phyloP scores from a whole-genome alignment of 306 rosid species.

The Glycyrrhiza uralensis region DNA sequence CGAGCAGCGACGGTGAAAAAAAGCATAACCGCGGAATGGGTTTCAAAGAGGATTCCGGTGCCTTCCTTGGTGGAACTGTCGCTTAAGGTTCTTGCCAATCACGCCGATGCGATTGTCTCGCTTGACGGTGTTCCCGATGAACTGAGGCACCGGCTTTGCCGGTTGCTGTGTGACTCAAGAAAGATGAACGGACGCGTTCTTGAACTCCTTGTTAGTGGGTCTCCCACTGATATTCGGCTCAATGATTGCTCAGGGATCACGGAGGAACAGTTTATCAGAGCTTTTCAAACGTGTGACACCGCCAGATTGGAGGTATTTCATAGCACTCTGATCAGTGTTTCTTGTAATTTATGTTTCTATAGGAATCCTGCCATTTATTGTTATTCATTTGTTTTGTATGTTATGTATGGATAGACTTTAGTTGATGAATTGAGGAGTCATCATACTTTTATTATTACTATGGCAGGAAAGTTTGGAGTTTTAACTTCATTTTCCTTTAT shows the following conservation, averaged over 20 bases:
- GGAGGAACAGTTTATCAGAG: conserved; percentile 54
- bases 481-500: neutral
- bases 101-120: conserved; percentile 66
- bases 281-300: conserved; percentile 48
- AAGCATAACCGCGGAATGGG: too few species aligned
- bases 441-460: neutral
- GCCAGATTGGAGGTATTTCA: conserved; percentile 48
- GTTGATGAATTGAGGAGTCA: conserved; percentile 3
- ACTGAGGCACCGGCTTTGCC: conserved; percentile 56
- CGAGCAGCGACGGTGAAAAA: too few species aligned
- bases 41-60: conserved; percentile 28
- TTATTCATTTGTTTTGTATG: neutral
- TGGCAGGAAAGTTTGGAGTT: neutral
- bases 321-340: neutral
- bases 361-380: neutral
- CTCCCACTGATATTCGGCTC: conserved; percentile 69
- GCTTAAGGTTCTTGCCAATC: conserved; percentile 42
- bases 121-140: conserved; percentile 62
- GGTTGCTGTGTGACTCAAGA: conserved; percentile 66
- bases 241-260: conserved; percentile 82
- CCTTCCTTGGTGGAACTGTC: conserved; percentile 66
- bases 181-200: conserved; percentile 46
- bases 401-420: neutral
- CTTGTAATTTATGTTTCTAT: neutral
- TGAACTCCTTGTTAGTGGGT: conserved; percentile 52